Conservation (phyloP, 1,284 basidiomycete genomes). For the Cryptococcus maquisensis region DNA sequence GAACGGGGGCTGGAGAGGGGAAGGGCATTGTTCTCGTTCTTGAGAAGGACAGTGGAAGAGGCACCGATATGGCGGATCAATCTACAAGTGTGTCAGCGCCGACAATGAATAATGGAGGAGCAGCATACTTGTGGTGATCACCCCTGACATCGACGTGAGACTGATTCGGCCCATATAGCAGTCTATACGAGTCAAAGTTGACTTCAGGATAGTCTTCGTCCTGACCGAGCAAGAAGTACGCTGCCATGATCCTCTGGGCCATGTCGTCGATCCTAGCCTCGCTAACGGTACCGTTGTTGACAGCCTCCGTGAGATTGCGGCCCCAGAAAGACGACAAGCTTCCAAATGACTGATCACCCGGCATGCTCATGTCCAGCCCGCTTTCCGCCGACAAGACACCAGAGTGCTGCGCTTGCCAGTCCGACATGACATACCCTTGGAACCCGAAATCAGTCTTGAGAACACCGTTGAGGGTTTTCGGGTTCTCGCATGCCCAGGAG, state of each 20-base stretch:
- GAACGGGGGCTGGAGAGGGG: constrained; percentile 53
- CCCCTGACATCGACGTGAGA: constrained; percentile 65
- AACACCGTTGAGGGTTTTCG: constrained; percentile 61
- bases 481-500: constrained; percentile 65
- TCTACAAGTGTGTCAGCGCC: constrained; percentile 36
- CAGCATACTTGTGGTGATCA: constrained; percentile 57
- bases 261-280: constrained; percentile 60
- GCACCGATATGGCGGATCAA: constrained; percentile 70
- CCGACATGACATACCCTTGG: constrained; percentile 66
- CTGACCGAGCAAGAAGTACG: constrained; percentile 61
- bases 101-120: not conserved
- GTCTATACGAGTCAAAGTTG: constrained; percentile 37
- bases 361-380: constrained; percentile 63
- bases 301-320: constrained; percentile 54
- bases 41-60: constrained; percentile 67
- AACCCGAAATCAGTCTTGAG: constrained; percentile 74
- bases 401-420: constrained; percentile 64
- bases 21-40: constrained; percentile 59
- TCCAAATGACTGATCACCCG: constrained; percentile 61
- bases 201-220: constrained; percentile 56
- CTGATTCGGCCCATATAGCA: constrained; percentile 44
- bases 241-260: constrained; percentile 61
- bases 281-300: constrained; percentile 57
- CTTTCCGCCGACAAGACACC: constrained; percentile 52
- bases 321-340: constrained; percentile 54